Evolutionary conservation across 345 rosid species (phyloP), one percentile per base, ranked within the genome.

Genomic region (Citrus glauca): DNA sequence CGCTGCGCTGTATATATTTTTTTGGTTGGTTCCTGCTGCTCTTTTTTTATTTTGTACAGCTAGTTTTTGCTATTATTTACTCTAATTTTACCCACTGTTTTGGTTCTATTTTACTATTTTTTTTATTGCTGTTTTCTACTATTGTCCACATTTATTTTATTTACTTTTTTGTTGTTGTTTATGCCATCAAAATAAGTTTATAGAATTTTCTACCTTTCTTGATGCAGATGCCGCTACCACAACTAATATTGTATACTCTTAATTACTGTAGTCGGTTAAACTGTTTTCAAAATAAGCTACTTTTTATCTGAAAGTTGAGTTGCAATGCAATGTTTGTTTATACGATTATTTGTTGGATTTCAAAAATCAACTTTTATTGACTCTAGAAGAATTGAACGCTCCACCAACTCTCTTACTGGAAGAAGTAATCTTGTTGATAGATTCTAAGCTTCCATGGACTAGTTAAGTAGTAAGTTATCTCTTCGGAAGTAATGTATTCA

Each of bases 371-470:
- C 88, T 91, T 73, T 77, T 87, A 79, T 78, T 69, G 74, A 82
- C 88, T 69, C 78, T 80, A 7, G 78, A 80, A 72, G 93, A 88
- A 71, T 80, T 87, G 71, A 79, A 81, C 84, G 69, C 48, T 61
- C 77, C 92, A 69, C 81, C 88, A 64, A 76, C 85, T 73, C 75
- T 89, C 70, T 85, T 96, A 86, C 87, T 96, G 76, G 95, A 91
- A 85, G 88, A 90, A 78, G 82, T 89, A 70, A 80, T 83, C 50
- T 71, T 86, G 73, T 84, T 96, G 82, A 81, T 91, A 73, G 92
- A 92, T 85, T 89, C 94, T 80, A 88, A 86, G 86, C 90, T 88
- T 82, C 98, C 98, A 63, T 92, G 98, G 98, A 92, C 82, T 81
- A 94, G 97, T 86, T 89, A 91, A 85, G 71, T 85, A 66, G 90